Conservation (phyloP, 1,284 basidiomycete genomes). For the Salmacisia buchloeana region DNA sequence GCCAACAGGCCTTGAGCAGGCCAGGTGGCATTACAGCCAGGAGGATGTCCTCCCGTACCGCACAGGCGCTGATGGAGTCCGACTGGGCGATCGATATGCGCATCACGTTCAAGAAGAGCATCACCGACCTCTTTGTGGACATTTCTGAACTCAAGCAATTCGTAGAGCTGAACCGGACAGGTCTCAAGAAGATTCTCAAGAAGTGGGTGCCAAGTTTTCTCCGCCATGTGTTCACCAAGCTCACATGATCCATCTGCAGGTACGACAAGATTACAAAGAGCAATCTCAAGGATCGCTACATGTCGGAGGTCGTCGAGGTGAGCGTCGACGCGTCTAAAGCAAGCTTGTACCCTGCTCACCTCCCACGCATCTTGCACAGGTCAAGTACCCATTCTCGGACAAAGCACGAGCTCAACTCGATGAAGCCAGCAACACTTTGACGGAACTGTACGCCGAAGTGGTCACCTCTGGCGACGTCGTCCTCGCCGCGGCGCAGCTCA, state of each 20-base stretch:
- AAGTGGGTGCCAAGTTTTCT: constrained; percentile 60
- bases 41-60: neutral
- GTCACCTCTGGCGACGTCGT: constrained; percentile 70
- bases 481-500: constrained; percentile 73
- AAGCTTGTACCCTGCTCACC: too few species aligned
- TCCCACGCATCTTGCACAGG: constrained; percentile 28
- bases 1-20: neutral
- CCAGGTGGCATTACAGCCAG: neutral
- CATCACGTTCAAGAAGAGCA: constrained; percentile 82
- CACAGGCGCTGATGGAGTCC: constrained; percentile 52
- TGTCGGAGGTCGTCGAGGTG: constrained; percentile 67
- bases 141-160: constrained; percentile 79
- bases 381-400: constrained; percentile 51
- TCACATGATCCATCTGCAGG: constrained; percentile 10
- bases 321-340: neutral
- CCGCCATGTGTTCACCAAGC: neutral
- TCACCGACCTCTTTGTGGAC: constrained; percentile 76
- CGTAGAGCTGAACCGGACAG: constrained; percentile 85
- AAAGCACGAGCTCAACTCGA: constrained; percentile 62
- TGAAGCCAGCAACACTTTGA: constrained; percentile 61
- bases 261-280: constrained; percentile 92
- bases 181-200: constrained; percentile 93
- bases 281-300: constrained; percentile 76
- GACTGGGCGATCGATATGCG: constrained; percentile 84
- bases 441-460: constrained; percentile 78